A percentile compares a stretch with the other conserved stretches of the same genome.
Evolutionary conservation across 345 rosid species (phyloP).

Genomic region (Eucalyptus curtisii): DNA sequence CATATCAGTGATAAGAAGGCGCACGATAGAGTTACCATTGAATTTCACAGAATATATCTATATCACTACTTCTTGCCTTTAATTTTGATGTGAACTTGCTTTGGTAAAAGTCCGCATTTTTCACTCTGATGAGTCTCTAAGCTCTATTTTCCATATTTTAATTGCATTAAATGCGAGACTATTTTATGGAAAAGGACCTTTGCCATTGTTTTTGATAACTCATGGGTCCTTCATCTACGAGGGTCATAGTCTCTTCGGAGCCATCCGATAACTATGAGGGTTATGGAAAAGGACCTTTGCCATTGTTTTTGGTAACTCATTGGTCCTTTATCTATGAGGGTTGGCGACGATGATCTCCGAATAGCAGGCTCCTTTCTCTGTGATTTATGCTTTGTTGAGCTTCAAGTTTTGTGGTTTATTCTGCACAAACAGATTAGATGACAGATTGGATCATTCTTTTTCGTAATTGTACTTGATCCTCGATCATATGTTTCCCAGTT

Average conservation of each 20-base stretch:
- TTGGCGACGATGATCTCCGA: too few species aligned
- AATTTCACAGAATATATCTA: neutral
- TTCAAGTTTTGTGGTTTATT: too few species aligned
- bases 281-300: neutral
- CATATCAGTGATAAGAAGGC: neutral
- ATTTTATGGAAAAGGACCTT: neutral
- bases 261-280: neutral
- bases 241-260: neutral
- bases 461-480: too few species aligned
- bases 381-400: too few species aligned
- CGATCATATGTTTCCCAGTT: too few species aligned
- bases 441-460: too few species aligned
- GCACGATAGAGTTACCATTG: neutral
- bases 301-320: neutral
- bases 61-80: neutral
- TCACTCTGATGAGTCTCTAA: neutral
- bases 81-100: neutral
- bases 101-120: neutral
- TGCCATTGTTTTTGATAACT: neutral
- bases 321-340: neutral
- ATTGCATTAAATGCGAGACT: neutral
- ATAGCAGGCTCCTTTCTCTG: too few species aligned
- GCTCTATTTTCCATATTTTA: neutral
- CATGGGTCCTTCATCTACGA: neutral
- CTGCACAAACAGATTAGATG: too few species aligned